These are phyloP conservation scores for Trichoderma hamatum DNA, from an alignment of 2,329 filamentous ascomycete species.

Conservation along the genomic window DNA sequence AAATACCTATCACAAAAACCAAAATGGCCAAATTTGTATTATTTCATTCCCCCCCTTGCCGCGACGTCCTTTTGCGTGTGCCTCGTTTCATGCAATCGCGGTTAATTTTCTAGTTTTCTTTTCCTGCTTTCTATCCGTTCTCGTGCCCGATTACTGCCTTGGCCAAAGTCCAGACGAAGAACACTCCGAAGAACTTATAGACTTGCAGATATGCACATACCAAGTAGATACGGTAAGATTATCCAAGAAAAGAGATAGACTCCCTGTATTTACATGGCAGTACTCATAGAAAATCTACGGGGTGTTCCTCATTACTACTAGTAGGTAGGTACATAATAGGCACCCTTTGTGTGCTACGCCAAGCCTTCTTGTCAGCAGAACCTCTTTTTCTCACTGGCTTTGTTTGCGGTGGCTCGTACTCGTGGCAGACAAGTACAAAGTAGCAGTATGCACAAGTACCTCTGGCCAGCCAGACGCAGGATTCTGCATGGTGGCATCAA, in stretches of 20 bases:
- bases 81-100: not conserved
- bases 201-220: not conserved
- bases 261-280: too few species aligned
- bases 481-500: slow-evolving; percentile 12
- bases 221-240: not conserved
- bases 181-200: not conserved
- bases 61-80: not conserved
- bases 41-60: not conserved
- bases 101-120: not conserved
- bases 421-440: not conserved
- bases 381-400: not conserved
- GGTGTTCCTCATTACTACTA: not conserved
- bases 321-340: too few species aligned
- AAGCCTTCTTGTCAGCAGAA: not conserved
- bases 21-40: not conserved
- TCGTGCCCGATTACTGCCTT: not conserved
- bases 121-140: not conserved
- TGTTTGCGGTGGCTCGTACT: not conserved
- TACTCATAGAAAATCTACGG: not conserved
- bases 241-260: not conserved
- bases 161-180: not conserved
- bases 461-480: not conserved
- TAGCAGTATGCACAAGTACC: not conserved
- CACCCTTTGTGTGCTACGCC: not conserved
- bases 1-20: not conserved